Conservation (phyloP, 768 basidiomycete species). For the Boletus coccyginus region DNA sequence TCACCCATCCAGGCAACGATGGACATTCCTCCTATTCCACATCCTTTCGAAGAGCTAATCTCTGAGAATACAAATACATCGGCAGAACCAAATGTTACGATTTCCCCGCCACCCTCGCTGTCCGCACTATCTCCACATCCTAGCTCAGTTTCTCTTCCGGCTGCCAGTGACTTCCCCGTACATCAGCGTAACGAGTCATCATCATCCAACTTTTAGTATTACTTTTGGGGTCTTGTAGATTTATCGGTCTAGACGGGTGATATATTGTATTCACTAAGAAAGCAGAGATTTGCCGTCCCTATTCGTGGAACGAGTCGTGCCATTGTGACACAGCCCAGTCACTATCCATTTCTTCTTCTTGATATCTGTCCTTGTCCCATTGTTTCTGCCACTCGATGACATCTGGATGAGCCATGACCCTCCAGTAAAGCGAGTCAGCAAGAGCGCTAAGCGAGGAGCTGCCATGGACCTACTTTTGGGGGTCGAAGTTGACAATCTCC, state of each 20-base stretch:
- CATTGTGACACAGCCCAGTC: slow-evolving; percentile 32
- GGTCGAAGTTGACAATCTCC: slow-evolving; percentile 37
- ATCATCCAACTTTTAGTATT: slow-evolving; percentile 14
- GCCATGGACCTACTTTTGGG: slow-evolving; percentile 25
- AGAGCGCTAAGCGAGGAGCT: neutral
- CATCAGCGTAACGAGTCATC: slow-evolving; percentile 10
- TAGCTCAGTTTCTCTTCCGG: slow-evolving; percentile 15
- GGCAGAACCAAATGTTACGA: slow-evolving; percentile 7
- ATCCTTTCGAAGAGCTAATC: slow-evolving; percentile 23
- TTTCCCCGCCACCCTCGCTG: slow-evolving; percentile 21
- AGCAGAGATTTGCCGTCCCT: neutral
- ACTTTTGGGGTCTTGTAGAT: neutral
- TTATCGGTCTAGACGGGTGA: slow-evolving; percentile 3
- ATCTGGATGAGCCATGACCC: slow-evolving; percentile 36
- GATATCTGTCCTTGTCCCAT: slow-evolving; percentile 24
- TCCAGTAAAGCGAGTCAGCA: slow-evolving; percentile 10
- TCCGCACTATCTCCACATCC: slow-evolving; percentile 10
- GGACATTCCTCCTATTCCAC: slow-evolving; percentile 30
- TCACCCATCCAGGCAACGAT: slow-evolving; percentile 46
- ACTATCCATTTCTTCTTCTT: slow-evolving; percentile 36
- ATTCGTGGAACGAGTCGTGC: slow-evolving; percentile 27
- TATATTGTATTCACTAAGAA: slow-evolving; percentile 2
- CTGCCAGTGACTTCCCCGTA: slow-evolving; percentile 3
- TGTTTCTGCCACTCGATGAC: slow-evolving; percentile 32
- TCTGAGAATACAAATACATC: slow-evolving; percentile 1